These are phyloP conservation scores for Colletotrichum cuscutae DNA, from an alignment of 2,329 filamentous ascomycete genomes.

Conservation along the genomic window DNA sequence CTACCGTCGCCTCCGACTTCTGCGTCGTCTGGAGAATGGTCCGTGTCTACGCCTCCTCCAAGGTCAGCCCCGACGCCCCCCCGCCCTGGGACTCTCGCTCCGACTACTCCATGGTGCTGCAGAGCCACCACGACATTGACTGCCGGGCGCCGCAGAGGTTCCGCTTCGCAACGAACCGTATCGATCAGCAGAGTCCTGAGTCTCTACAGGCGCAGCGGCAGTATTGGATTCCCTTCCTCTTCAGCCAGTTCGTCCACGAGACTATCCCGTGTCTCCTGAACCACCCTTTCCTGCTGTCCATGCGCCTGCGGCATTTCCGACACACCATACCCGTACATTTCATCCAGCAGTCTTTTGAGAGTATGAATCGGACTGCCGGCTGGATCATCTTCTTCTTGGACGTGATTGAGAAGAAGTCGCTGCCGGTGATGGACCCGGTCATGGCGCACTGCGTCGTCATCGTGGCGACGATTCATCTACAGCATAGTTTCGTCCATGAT, in stretches of 20 bases:
- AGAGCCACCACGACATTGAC: constrained; percentile 62
- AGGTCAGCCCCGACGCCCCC: constrained; percentile 53
- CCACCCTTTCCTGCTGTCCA: constrained; percentile 62
- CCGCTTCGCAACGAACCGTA: constrained; percentile 60
- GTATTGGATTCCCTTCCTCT: constrained; percentile 64
- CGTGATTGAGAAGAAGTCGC: constrained; percentile 52
- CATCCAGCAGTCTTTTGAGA: constrained; percentile 62
- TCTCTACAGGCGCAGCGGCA: constrained; percentile 55
- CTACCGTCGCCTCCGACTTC: constrained; percentile 54
- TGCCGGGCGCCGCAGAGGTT: constrained; percentile 60
- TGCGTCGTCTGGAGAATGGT: constrained; percentile 60
- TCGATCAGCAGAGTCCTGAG: constrained; percentile 52
- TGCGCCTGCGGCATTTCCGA: constrained; percentile 62
- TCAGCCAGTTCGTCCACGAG: constrained; percentile 63
- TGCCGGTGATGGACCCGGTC: constrained; percentile 50
- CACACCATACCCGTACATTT: constrained; percentile 64
- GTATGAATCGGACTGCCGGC: constrained; percentile 60
- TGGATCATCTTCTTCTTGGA: constrained; percentile 65
- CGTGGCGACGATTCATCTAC: constrained; percentile 63
- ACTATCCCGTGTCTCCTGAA: constrained; percentile 64
- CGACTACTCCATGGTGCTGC: constrained; percentile 61
- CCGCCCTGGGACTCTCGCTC: constrained; percentile 58
- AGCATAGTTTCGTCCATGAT: constrained; percentile 58
- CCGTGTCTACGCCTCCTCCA: constrained; percentile 56
- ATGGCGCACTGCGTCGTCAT: constrained; percentile 59